Evolutionary conservation across 2,329 filamentous ascomycete species (phyloP), one percentile per base, ranked within the genome.

Genomic region (Calonectria crousiana): DNA sequence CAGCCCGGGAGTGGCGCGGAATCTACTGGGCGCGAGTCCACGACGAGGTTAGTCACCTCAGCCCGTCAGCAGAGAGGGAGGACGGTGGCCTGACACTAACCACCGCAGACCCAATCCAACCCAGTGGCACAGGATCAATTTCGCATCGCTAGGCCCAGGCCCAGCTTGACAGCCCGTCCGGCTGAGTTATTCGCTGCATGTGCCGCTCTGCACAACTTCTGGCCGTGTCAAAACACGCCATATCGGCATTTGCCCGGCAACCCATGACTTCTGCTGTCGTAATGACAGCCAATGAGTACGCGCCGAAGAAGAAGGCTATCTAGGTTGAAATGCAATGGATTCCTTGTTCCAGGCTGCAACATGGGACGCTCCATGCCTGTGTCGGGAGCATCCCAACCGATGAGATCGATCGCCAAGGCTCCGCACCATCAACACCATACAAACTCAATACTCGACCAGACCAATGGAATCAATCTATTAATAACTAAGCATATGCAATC

Each of bases 1-100:
- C 6, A 62, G 56, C 56, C 56, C 56, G 56, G 56, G 56, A 62
- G 56, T 62, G 56, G 56, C 56, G 56, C 26, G 56, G 56, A 60
- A 41, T 41, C 8, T 36, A 62, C 14, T 62, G 13, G 34, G 56
- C 26, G 56, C 56, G 56, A 62, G 56, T 28, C 56, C 56, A 38
- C 6, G 34, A 62, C 38, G 14, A 28, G 56, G 34, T 28, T 62
- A 62, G 56, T 30, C 34, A 62, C 1, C 16, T 13, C 56, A 62
- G 56, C 56, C 51, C 56, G 56, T 62, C 56, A 47, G 44, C 44
- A 47, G 44, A 34, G 32, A 11, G 10, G 32, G 18, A 6, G 44
- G 18, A 23, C n/a, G 44, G 44, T 20, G 56, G 56, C 2, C 53
- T 60, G 53, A 32, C 53, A 28, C 34, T 38, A 38, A 38, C 34